Conservation (phyloP, 2,329 filamentous ascomycete genomes). For the Drechslera avenae region DNA sequence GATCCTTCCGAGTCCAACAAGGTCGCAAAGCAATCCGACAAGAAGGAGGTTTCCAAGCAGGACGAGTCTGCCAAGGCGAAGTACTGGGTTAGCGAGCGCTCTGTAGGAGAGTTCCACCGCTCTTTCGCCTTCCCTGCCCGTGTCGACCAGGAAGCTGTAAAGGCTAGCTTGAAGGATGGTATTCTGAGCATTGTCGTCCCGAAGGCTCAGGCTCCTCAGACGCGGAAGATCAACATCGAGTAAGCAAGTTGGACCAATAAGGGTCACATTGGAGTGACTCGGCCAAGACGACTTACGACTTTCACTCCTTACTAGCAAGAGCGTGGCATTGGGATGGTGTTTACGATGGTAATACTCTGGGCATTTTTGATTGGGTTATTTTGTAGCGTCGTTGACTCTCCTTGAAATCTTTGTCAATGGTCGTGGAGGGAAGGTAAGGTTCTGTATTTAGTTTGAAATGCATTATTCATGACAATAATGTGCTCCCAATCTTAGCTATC, state of each 20-base stretch:
- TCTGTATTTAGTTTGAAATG: no score
- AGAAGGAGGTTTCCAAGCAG: slow-evolving; percentile 49
- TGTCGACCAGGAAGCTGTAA: slow-evolving; percentile 65
- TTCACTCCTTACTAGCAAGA: no score
- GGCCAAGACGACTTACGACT: no score
- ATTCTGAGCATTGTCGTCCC: slow-evolving; percentile 63
- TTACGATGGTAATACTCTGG: no score
- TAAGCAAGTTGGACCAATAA: slow-evolving; percentile 37
- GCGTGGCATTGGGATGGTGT: no score
- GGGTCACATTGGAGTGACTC: no score
- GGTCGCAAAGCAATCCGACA: slow-evolving; percentile 37
- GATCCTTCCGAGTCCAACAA: slow-evolving; percentile 48
- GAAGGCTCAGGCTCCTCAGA: slow-evolving; percentile 56
- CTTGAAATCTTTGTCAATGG: no score
- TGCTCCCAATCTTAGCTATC: no score
- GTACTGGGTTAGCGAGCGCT: slow-evolving; percentile 72
- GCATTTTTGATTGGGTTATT: no score
- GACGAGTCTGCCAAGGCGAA: slow-evolving; percentile 59
- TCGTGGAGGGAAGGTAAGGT: no score
- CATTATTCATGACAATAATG: no score
- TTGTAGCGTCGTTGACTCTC: no score
- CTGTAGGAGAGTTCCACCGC: slow-evolving; percentile 64
- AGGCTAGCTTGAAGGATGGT: slow-evolving; percentile 65
- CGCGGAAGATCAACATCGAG: slow-evolving; percentile 63
- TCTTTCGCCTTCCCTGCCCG: slow-evolving; percentile 63